Percentiles rank a stretch among this genome's conserved stretches.
Conservation (phyloP, 2,329 filamentous ascomycete genomes). For the Atkinsonella texensis region DNA sequence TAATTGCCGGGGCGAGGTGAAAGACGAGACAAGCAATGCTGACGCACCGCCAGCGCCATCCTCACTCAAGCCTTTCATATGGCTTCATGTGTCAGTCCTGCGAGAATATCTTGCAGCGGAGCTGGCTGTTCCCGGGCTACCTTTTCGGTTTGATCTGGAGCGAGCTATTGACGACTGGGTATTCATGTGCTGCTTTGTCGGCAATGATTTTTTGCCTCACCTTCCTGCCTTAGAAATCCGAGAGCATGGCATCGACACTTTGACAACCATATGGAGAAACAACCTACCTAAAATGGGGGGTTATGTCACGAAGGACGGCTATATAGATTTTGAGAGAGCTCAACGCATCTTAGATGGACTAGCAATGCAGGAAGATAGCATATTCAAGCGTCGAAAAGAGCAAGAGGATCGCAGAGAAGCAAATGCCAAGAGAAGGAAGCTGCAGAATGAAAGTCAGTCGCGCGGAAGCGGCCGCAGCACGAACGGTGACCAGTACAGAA, state of each 20-base stretch:
- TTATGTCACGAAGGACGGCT: constrained; percentile 90
- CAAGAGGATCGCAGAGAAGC: constrained; percentile 74
- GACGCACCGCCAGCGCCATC: constrained; percentile 66
- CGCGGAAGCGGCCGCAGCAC: background rate
- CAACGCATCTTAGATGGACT: constrained; percentile 82
- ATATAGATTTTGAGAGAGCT: constrained; percentile 74
- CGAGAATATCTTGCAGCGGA: constrained; percentile 90
- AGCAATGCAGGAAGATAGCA: constrained; percentile 84
- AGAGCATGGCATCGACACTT: constrained; percentile 90
- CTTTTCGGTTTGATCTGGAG: constrained; percentile 86
- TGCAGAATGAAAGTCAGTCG: constrained; percentile 45
- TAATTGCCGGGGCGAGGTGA: constrained; percentile 69
- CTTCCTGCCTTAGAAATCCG: constrained; percentile 94
- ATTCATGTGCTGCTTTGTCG: constrained; percentile 98
- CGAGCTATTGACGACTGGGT: constrained; percentile 96
- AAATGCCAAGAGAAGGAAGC: constrained; percentile 63
- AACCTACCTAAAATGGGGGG: constrained; percentile 86
- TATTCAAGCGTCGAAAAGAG: constrained; percentile 81
- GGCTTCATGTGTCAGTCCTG: constrained; percentile 86
- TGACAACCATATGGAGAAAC: constrained; percentile 95
- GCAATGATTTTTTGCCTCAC: constrained; percentile 96
- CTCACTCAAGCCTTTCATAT: constrained; percentile 86
- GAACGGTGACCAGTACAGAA: constrained; percentile 10
- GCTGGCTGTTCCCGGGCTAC: constrained; percentile 68
- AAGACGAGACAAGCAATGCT: constrained; percentile 66